Conservation (phyloP, 1,139 yeast species). For the Arxiozyma bovina region DNA sequence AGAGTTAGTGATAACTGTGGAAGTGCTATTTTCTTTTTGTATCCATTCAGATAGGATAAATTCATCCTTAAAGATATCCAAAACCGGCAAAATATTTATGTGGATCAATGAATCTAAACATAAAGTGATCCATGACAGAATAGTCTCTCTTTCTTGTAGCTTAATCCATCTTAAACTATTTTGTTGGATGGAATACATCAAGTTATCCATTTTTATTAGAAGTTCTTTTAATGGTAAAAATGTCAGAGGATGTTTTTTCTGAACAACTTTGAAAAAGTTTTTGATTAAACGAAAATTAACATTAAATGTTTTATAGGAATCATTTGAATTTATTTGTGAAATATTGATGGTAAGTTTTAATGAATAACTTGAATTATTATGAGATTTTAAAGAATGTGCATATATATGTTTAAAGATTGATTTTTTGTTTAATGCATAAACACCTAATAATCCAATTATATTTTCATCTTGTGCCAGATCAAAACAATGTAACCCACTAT, state of each 20-base stretch:
- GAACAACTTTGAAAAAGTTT: slow-evolving; percentile 11
- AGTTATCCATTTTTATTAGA: slow-evolving; percentile 1
- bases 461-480: slow-evolving; percentile 43
- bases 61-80: slow-evolving; percentile 6
- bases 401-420: slow-evolving; percentile 11
- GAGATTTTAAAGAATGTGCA: slow-evolving; percentile 7
- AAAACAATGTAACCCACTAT: slow-evolving; percentile 36
- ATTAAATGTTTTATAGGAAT: slow-evolving; percentile 7
- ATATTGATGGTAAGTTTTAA: slow-evolving; percentile 8
- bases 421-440: slow-evolving; percentile 8
- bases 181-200: not conserved
- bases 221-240: slow-evolving; percentile 15
- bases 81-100: slow-evolving; percentile 2
- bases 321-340: not conserved
- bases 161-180: not conserved
- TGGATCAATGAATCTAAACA: slow-evolving; percentile 14
- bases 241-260: slow-evolving; percentile 10
- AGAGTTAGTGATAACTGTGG: slow-evolving; percentile 4
- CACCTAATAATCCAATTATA: slow-evolving; percentile 16
- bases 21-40: slow-evolving; percentile 4
- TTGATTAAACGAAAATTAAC: slow-evolving; percentile 12
- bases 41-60: slow-evolving; percentile 13
- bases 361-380: slow-evolving; percentile 1
- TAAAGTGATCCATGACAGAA: slow-evolving; percentile 13
- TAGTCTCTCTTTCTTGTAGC: slow-evolving; percentile 3